These are phyloP conservation scores for Bisporella sp. DNA, from an alignment of 2,329 filamentous ascomycete species.

Conservation along the genomic window DNA sequence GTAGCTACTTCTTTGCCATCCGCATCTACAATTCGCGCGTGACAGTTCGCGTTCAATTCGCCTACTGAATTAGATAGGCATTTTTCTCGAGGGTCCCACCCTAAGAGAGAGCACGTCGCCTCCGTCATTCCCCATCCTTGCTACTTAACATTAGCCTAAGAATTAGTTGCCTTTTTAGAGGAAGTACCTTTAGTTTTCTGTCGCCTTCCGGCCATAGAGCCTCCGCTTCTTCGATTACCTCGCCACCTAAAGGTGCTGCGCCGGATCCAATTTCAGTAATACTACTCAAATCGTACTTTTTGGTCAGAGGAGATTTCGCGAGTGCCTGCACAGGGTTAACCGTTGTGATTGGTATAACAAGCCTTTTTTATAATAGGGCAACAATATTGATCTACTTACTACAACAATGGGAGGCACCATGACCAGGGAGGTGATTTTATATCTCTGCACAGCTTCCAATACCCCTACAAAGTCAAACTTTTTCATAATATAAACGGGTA, in stretches of 20 bases:
- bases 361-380: background rate
- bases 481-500: slow-evolving; percentile 71
- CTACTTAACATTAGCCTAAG: slow-evolving; percentile 10
- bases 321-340: slow-evolving; percentile 40
- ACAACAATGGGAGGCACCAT: slow-evolving; percentile 73
- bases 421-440: slow-evolving; percentile 58
- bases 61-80: slow-evolving; percentile 48
- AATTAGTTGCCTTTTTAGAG: background rate
- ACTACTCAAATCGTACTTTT: slow-evolving; percentile 70
- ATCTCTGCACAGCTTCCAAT: slow-evolving; percentile 60
- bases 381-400: slow-evolving; percentile 15
- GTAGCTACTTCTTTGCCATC: slow-evolving; percentile 26
- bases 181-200: slow-evolving; percentile 50
- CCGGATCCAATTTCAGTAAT: slow-evolving; percentile 78
- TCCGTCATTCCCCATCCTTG: slow-evolving; percentile 92
- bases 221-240: slow-evolving; percentile 67
- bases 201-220: slow-evolving; percentile 61
- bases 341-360: background rate
- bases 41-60: slow-evolving; percentile 61
- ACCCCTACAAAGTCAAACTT: slow-evolving; percentile 70
- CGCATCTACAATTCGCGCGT: slow-evolving; percentile 54
- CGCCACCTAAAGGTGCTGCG: slow-evolving; percentile 73
- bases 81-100: slow-evolving; percentile 50
- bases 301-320: slow-evolving; percentile 69
- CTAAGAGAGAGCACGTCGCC: slow-evolving; percentile 62